Conservation (phyloP, 192 early-diverging fungal genomes). For the Gonapodya sp. region DNA sequence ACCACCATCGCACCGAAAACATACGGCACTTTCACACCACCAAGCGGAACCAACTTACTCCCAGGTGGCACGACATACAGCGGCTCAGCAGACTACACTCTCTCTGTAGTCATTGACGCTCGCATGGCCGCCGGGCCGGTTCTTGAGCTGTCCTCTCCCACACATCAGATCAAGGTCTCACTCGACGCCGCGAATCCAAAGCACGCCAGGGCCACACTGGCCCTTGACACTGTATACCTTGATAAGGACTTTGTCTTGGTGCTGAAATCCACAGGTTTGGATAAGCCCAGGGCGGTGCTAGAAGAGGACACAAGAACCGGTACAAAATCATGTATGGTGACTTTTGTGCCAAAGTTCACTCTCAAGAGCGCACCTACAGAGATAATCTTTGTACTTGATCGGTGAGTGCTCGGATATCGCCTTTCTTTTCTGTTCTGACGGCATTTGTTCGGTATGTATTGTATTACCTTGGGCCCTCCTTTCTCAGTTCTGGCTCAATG, state of each 20-base stretch:
- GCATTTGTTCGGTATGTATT: no score
- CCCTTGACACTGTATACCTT: no score
- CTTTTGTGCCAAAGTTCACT: no score
- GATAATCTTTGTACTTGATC: conserved; percentile 30
- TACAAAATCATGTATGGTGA: no score
- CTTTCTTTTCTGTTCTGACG: no score
- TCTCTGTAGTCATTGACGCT: conserved; percentile 7
- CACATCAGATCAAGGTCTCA: background rate
- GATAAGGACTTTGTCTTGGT: conserved; percentile 33
- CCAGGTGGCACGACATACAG: background rate
- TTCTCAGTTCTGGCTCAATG: conserved; percentile 51
- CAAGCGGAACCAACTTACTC: background rate
- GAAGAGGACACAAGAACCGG: no score
- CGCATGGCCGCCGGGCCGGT: background rate
- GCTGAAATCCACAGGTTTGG: no score
- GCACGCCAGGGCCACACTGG: no score
- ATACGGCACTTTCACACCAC: conserved; percentile 20
- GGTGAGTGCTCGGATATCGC: no score
- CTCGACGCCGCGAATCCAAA: background rate
- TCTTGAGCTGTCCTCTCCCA: conserved; percentile 13
- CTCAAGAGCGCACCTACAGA: conserved; percentile 20
- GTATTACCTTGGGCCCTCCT: no score
- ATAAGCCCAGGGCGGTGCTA: no score
- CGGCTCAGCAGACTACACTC: background rate
- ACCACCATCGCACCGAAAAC: conserved; percentile 23